Percentiles rank a stretch among this genome's conserved stretches.
Evolutionary conservation across 768 basidiomycete species (phyloP).

Genomic region (Candolleomyces eurysporus): DNA sequence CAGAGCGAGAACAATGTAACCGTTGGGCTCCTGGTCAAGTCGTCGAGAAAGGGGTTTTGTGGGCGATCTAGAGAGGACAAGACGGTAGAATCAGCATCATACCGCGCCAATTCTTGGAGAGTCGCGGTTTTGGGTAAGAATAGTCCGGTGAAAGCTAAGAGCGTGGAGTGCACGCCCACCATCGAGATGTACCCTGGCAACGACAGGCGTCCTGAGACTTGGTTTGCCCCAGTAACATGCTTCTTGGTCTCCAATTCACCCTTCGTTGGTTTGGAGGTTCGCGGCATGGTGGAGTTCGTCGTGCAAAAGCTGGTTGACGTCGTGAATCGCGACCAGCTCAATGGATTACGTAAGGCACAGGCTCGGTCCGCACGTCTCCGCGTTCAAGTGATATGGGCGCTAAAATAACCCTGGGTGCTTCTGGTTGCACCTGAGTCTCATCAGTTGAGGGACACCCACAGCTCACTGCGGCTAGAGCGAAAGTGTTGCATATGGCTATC

Average conservation of each 20-base stretch:
- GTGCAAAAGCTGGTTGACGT: no score
- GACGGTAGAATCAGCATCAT: conserved; percentile 27
- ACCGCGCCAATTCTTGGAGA: conserved; percentile 36
- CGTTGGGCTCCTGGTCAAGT: conserved; percentile 59
- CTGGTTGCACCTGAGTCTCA: no score
- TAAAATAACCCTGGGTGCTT: no score
- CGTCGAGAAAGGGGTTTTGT: conserved; percentile 66
- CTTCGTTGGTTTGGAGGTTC: neutral
- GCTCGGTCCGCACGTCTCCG: no score
- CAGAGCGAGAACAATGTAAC: conserved; percentile 58
- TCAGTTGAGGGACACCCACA: no score
- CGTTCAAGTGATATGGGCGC: no score
- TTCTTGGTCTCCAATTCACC: neutral
- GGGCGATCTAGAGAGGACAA: conserved; percentile 56
- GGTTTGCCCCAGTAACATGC: neutral
- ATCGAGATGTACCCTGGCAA: conserved; percentile 62
- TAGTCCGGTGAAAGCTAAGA: conserved; percentile 64
- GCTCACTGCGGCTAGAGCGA: no score
- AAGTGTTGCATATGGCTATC: no score
- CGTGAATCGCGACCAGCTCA: no score
- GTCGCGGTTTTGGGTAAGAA: conserved; percentile 66
- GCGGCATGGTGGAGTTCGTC: no score
- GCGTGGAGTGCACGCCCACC: conserved; percentile 64
- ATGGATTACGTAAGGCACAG: no score
- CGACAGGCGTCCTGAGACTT: neutral